These are phyloP conservation scores for Oidiodendron maius DNA, from an alignment of 495 filamentous ascomycete species.

Conservation along the genomic window DNA sequence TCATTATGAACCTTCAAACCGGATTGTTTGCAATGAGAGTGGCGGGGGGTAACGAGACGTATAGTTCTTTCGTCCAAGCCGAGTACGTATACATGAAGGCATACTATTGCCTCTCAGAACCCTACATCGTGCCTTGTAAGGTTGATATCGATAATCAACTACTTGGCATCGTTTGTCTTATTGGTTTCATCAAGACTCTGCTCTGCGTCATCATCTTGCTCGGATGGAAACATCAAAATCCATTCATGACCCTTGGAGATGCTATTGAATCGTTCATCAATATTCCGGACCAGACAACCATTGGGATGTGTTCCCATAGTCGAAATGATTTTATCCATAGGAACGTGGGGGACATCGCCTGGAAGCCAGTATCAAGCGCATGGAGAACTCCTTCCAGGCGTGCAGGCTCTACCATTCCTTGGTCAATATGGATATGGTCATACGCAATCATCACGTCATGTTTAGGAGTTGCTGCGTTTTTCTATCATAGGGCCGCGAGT, in stretches of 20 bases:
- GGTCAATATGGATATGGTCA: background rate
- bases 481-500: background rate
- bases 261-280: constrained; percentile 43
- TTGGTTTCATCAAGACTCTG: background rate
- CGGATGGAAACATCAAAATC: background rate
- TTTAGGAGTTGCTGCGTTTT: background rate
- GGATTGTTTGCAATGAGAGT: background rate
- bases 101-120: background rate
- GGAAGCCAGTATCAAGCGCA: constrained; percentile 1
- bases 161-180: background rate
- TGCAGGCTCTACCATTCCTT: background rate
- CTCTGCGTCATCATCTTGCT: background rate
- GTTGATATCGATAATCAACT: background rate
- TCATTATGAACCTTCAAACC: background rate
- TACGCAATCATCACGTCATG: constrained; percentile 1
- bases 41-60: background rate
- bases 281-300: constrained; percentile 30
- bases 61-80: background rate
- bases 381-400: background rate
- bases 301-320: constrained; percentile 21
- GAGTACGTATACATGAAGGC: background rate
- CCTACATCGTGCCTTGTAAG: background rate
- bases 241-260: constrained; percentile 45
- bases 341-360: background rate
- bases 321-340: constrained; percentile 13